These are phyloP conservation scores for Bidens hawaiensis DNA, from an alignment of 140 eudicot species.

Conservation along the genomic window DNA sequence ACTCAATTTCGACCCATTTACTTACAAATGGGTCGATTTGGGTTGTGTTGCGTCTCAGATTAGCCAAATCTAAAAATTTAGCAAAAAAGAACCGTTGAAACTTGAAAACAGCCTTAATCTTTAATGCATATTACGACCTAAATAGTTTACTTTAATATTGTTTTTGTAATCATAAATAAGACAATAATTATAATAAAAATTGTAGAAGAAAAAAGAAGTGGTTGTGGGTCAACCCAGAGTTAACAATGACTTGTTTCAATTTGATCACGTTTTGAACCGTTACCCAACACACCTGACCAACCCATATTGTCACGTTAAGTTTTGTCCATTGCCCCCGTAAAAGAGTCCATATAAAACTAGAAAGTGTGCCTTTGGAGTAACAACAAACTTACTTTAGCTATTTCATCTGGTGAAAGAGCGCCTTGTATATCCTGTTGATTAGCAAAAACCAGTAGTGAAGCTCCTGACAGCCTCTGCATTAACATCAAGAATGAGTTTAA, in stretches of 20 bases:
- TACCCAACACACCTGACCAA: not conserved
- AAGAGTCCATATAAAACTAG: not conserved
- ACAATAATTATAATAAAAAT: not conserved
- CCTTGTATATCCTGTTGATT: slow-evolving; percentile 97
- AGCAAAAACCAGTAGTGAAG: slow-evolving; percentile 83
- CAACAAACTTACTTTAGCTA: slow-evolving; percentile 61
- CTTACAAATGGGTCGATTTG: not conserved
- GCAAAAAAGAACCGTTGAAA: not conserved
- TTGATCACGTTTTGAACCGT: not conserved
- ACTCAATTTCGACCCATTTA: not conserved
- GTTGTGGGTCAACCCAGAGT: not conserved
- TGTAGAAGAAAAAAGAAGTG: not conserved
- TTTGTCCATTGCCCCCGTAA: not conserved
- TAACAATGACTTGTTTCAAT: not conserved
- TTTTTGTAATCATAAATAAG: not conserved
- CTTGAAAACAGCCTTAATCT: no score
- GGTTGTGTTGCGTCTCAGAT: not conserved
- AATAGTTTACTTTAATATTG: not conserved
- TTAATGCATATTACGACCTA: not conserved
- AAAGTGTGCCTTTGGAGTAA: not conserved
- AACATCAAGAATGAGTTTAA: slow-evolving; percentile 1
- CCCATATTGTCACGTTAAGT: no score
- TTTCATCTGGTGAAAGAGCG: slow-evolving; percentile 86
- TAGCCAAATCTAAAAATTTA: not conserved
- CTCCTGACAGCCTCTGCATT: slow-evolving; percentile 90